phyloP scores from a whole-genome alignment of 2,329 filamentous ascomycete genomes.

The Pezicula radicicola region DNA sequence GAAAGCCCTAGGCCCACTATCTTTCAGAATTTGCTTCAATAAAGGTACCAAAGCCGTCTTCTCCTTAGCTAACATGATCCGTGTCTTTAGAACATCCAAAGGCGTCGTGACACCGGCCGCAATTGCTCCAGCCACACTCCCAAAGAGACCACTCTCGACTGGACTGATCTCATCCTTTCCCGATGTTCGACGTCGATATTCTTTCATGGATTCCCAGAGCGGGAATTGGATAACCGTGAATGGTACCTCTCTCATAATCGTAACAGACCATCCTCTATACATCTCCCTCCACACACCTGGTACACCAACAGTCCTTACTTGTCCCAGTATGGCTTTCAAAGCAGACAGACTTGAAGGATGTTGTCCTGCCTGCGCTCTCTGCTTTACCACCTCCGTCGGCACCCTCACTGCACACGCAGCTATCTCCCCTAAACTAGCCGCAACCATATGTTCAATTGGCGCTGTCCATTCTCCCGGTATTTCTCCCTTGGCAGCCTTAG shows the following conservation, averaged over 20 bases:
- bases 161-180: conserved; percentile 55
- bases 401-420: conserved; percentile 91
- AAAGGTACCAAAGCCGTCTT: conserved; percentile 57
- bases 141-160: conserved; percentile 79
- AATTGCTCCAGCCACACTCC: conserved; percentile 77
- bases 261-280: conserved; percentile 90
- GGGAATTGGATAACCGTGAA: conserved; percentile 98
- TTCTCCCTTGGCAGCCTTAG: conserved; percentile 20
- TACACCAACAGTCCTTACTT: conserved; percentile 40
- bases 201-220: conserved; percentile 91
- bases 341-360: conserved; percentile 68
- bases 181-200: conserved; percentile 51
- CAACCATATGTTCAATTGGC: conserved; percentile 69
- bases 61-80: conserved; percentile 85
- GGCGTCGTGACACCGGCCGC: conserved; percentile 89
- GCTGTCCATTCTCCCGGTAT: conserved; percentile 23
- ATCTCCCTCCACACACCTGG: conserved; percentile 72
- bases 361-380: conserved; percentile 86
- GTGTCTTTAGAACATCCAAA: conserved; percentile 92
- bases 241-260: conserved; percentile 91
- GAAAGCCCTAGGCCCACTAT: conserved; percentile 65
- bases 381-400: conserved; percentile 95
- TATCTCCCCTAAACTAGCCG: conserved; percentile 82
- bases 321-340: conserved; percentile 65
- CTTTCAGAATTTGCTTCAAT: conserved; percentile 59